Conservation (phyloP, 257 asterid species). For the Fraxinus anomala region DNA sequence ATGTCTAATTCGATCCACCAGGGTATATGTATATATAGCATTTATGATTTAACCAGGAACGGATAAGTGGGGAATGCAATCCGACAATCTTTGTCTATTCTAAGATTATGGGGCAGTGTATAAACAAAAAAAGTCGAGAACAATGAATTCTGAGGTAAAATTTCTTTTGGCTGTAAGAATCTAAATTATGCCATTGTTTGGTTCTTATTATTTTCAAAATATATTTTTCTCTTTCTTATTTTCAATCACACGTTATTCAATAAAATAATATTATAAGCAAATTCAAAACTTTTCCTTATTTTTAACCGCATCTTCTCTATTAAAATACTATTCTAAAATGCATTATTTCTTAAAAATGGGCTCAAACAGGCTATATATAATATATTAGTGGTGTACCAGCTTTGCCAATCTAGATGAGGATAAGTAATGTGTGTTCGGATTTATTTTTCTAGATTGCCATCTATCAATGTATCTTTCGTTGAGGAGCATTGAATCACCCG, state of each 20-base stretch:
- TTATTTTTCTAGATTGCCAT: neutral
- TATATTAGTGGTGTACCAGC: neutral
- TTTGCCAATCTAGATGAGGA: neutral
- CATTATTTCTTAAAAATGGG: no score
- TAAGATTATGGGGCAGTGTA: no score
- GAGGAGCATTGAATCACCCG: no score
- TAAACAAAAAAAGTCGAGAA: no score
- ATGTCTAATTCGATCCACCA: neutral
- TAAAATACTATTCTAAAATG: no score
- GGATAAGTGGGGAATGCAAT: neutral
- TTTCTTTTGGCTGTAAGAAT: neutral
- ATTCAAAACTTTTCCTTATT: no score
- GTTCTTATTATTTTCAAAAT: no score
- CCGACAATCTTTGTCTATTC: neutral
- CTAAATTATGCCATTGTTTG: neutral
- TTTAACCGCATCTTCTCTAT: no score
- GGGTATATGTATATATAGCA: no score
- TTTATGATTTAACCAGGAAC: neutral
- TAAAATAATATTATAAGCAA: no score
- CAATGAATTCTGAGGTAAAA: neutral
- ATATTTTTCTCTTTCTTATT: no score
- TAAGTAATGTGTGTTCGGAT: neutral
- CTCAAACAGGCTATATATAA: neutral
- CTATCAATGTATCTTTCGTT: neutral
- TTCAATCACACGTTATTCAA: no score